Evolutionary conservation across 352 stramenopile species (phyloP), one percentile per base, ranked within the genome.

Genomic region (Pythium sukuiense): DNA sequence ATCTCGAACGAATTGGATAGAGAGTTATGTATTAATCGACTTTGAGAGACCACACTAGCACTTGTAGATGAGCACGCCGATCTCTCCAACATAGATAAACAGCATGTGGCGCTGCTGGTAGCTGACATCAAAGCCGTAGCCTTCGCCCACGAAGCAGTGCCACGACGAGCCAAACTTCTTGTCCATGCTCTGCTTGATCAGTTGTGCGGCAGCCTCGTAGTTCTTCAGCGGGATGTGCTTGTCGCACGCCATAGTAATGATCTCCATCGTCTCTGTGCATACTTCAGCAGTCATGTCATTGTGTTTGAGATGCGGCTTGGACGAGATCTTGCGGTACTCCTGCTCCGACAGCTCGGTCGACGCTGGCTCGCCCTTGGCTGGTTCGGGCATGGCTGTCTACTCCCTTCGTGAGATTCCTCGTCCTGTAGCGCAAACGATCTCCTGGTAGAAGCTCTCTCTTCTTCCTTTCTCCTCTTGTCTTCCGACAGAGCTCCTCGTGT

Each of bases 141-240:
- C 96, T 75, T 99, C 96, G 33, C 94, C 96, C 24, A 99, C 96
- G 61, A 95, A 96, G 72, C 92, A 98, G 73, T 99, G 94, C 96
- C 96, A 99, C 5, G 92, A 97, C 14, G 89, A 81, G 6, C 94
- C 96, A 72, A 98, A 99, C 73, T 98, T 98, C 79, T 99, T 99
- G 81, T 99, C 96, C 76, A 98, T 93, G 32, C 89, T 97, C 71
- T 98, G 90, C 74, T 99, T 98, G 65, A 98, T 98, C 14, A 97
- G 76, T 68, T 96, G 87, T 56, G 89, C 83, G 12, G 88, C 87
- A 0, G 84, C 90, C 73, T 99, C 94, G 77, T 98, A 99, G 77
- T 98, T 98, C 70, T 97, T 96, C 18, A 89, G 71, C 29, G 84
- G 84, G 54, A 96, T 78, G 64, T 98, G 96, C 72, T 99, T 99